Evolutionary conservation across 768 basidiomycete species (phyloP), one percentile per base, ranked within the genome.

Genomic region (Suillus discolor): DNA sequence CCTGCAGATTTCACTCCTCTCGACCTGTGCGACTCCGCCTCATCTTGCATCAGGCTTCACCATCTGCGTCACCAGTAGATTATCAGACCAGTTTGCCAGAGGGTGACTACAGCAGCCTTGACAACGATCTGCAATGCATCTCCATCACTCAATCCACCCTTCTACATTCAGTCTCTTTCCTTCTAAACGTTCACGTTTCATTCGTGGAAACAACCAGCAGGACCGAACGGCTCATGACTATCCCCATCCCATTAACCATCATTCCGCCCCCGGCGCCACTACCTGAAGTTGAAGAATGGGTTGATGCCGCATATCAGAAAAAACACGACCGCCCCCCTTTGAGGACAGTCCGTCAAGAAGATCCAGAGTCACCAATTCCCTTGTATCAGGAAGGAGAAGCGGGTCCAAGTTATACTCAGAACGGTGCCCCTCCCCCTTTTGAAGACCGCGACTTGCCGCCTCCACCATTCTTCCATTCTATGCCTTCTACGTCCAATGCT

Each of bases 1-100:
- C 94, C 23, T 95, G 94, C 75, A 89, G 94, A 55, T 95, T 97
- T 74, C 95, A 97, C 70, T 86, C 89, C 0, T 83, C 86, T 54
- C 85, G 84, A 16, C 84, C 91, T 4, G 85, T 96, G 66, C 91
- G 84, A 68, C 82, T 94, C 45, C 87, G 94, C 4, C 92, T 98
- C 66, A 80, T 96, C 36, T 81, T 98, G 18, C 94, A 94, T 71
- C 89, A 86, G 61, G 79, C 84, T 23, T 80, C 82, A 5, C 80
- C 84, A 23, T 77, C 81, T 61, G 74, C 80, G 38, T 83, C 88
- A n/a, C 82, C 87, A 18, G 70, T 82, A 31, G 79, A 84, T 68
- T 79, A 81, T 55, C 78, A 79, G 65, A 76, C 77, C 63, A 80
- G 80, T 72, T 77, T 85, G 55, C 81, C 79, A 3, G 79, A 74